phyloP scores from a whole-genome alignment of 257 asterid species.

The Capsicum rhomboideum region DNA sequence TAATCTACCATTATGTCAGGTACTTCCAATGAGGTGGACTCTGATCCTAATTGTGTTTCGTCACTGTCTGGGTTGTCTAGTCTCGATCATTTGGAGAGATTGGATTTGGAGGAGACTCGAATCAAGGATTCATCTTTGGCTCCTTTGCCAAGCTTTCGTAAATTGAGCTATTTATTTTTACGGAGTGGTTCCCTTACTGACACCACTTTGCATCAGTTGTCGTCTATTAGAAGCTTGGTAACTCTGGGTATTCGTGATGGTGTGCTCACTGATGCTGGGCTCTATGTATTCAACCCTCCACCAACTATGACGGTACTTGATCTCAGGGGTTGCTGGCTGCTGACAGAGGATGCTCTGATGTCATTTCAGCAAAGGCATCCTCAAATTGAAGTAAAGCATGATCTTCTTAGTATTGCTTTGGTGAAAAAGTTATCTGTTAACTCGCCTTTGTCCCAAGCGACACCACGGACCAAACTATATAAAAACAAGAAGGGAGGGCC shows the following conservation, averaged over 20 bases:
- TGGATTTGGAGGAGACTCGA: constrained; percentile 55
- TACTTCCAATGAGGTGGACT: constrained; percentile 17
- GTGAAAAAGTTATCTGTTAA: constrained; percentile 14
- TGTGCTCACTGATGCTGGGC: constrained; percentile 54
- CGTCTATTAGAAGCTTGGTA: constrained; percentile 34
- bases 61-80: constrained; percentile 43
- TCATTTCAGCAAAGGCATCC: constrained; percentile 49
- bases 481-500: constrained; percentile 29
- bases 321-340: constrained; percentile 87
- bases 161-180: constrained; percentile 48
- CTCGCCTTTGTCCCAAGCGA: constrained; percentile 27
- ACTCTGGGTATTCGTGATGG: constrained; percentile 54
- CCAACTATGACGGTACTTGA: constrained; percentile 53
- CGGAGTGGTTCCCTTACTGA: constrained; percentile 54
- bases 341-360: constrained; percentile 43
- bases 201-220: constrained; percentile 34
- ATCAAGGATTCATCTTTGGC: constrained; percentile 43
- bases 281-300: constrained; percentile 47
- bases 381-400: constrained; percentile 59
- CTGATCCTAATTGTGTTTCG: constrained; percentile 23
- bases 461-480: constrained; percentile 7
- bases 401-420: constrained; percentile 20
- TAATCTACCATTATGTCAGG: constrained; percentile 31
- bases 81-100: constrained; percentile 51
- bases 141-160: constrained; percentile 40